phyloP scores from a whole-genome alignment of 495 filamentous ascomycete species.

The Immersiella caudata region DNA sequence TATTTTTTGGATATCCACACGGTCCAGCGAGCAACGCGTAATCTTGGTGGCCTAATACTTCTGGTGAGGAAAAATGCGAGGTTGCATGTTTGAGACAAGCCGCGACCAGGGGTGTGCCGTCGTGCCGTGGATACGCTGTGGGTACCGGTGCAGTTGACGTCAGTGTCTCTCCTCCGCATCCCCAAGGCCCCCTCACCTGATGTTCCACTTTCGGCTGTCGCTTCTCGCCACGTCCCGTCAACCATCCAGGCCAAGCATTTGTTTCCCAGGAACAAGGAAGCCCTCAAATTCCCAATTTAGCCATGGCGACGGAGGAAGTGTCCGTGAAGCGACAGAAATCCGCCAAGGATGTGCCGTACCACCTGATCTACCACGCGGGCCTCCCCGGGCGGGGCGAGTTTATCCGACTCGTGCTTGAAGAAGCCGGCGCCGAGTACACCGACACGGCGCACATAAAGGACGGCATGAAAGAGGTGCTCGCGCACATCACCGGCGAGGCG shows the following conservation, averaged over 20 bases:
- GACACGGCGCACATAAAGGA: conserved; percentile 54
- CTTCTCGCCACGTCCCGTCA: neutral
- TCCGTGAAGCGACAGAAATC: conserved; percentile 45
- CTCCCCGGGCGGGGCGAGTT: conserved; percentile 68
- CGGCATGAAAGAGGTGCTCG: conserved; percentile 42
- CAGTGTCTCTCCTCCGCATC: neutral
- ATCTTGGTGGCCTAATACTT: neutral
- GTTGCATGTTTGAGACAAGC: neutral
- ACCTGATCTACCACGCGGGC: conserved; percentile 66
- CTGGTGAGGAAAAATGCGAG: neutral
- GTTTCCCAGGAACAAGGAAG: neutral
- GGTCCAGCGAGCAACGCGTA: neutral
- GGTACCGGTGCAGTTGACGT: neutral
- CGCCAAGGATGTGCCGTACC: conserved; percentile 50
- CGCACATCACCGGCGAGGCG: conserved; percentile 37
- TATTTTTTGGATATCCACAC: neutral
- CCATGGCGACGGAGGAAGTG: conserved; percentile 22
- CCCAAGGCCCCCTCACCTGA: neutral
- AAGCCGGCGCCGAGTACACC: conserved; percentile 58
- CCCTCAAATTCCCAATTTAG: neutral
- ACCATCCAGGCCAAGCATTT: neutral
- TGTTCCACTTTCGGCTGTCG: neutral
- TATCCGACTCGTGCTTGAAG: conserved; percentile 67
- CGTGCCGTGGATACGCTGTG: neutral
- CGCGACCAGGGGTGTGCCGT: neutral